These are phyloP conservation scores for Citrullus amarus DNA, from an alignment of 306 rosid species.

Conservation along the genomic window DNA sequence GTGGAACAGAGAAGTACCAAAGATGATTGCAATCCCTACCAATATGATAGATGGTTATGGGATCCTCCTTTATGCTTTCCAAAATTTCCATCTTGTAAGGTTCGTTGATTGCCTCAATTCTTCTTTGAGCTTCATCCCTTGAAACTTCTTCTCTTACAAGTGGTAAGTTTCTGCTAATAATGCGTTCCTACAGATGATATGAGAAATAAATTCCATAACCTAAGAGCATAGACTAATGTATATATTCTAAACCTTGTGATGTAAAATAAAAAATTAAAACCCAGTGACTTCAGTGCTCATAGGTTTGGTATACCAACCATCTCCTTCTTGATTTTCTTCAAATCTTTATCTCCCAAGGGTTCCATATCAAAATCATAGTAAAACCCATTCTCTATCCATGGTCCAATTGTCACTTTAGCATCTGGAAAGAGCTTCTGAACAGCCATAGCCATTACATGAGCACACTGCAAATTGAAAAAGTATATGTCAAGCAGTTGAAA, in stretches of 20 bases:
- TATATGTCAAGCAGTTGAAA: not conserved
- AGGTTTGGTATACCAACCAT: constrained; percentile 43
- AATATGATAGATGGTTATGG: constrained; percentile 82
- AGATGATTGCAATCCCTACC: constrained; percentile 40
- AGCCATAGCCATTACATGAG: constrained; percentile 99
- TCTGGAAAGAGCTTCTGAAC: constrained; percentile 87
- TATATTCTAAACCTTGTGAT: constrained; percentile 11
- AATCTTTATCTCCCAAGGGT: constrained; percentile 73
- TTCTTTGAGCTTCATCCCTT: constrained; percentile 73
- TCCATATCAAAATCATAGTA: constrained; percentile 90
- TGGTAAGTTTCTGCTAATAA: constrained; percentile 67
- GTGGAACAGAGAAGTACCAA: not conserved
- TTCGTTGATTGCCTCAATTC: constrained; percentile 71
- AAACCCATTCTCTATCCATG: constrained; percentile 94
- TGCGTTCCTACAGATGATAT: constrained; percentile 55
- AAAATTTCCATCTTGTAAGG: constrained; percentile 92
- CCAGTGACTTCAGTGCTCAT: not conserved
- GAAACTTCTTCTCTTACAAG: constrained; percentile 91
- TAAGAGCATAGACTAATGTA: constrained; percentile 12
- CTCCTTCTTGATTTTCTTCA: constrained; percentile 87
- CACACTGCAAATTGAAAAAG: constrained; percentile 46
- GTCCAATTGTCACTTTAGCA: constrained; percentile 96
- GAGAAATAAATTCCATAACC: constrained; percentile 16
- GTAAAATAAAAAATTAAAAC: not conserved
- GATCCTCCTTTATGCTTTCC: constrained; percentile 80